phyloP scores from a whole-genome alignment of 257 asterid genomes.

The Gardenia jasminoides region DNA sequence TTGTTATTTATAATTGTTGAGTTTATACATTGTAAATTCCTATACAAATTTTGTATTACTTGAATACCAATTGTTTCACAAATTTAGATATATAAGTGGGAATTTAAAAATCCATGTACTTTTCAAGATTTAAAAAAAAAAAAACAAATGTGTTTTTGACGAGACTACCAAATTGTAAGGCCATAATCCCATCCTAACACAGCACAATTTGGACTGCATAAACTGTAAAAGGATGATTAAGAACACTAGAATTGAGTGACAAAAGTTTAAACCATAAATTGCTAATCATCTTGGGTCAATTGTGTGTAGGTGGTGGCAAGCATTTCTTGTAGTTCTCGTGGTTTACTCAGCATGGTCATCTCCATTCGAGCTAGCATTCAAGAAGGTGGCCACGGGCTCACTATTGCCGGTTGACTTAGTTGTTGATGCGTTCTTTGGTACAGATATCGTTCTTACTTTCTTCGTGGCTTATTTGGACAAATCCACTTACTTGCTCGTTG shows the following conservation, averaged over 20 bases:
- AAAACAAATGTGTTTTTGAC: too few relatives aligned
- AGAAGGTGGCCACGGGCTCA: constrained; percentile 50
- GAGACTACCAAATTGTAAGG: too few relatives aligned
- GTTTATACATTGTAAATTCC: too few relatives aligned
- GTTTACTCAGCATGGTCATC: constrained; percentile 96
- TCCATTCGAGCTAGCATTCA: constrained; percentile 87
- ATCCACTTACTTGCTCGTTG: constrained; percentile 68
- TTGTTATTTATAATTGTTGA: too few relatives aligned
- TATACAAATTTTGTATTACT: too few relatives aligned
- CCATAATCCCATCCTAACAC: too few relatives aligned
- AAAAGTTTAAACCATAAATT: background rate
- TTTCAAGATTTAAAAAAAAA: too few relatives aligned
- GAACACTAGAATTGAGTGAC: background rate
- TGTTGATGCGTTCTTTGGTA: constrained; percentile 70
- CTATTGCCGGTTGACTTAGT: constrained; percentile 71
- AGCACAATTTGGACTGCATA: background rate
- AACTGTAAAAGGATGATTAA: background rate
- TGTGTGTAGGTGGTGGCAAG: constrained; percentile 70
- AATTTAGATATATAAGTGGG: too few relatives aligned
- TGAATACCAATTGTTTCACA: too few relatives aligned
- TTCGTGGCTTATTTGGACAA: constrained; percentile 85
- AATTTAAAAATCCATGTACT: too few relatives aligned
- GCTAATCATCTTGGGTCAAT: background rate
- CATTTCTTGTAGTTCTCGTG: constrained; percentile 76
- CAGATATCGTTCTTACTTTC: constrained; percentile 77